Percentiles rank a stretch among this genome's conserved stretches.
phyloP scores from a whole-genome alignment of 345 rosid genomes.

The Arabidopsis suecica region DNA sequence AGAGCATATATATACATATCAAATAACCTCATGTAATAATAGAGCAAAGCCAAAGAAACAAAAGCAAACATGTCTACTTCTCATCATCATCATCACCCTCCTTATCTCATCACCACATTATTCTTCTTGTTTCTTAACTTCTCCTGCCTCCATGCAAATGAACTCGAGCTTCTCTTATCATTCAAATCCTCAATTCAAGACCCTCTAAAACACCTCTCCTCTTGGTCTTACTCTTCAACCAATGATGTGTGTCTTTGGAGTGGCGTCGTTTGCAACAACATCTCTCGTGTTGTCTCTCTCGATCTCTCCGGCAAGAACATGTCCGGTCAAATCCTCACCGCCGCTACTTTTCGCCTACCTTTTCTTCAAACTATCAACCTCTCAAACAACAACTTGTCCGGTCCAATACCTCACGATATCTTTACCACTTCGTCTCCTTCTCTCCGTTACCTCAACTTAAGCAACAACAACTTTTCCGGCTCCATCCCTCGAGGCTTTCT shows the following conservation, averaged over 20 bases:
- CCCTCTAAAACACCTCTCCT: slow-evolving; percentile 64
- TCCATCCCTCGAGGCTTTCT: slow-evolving; percentile 49
- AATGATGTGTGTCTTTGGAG: slow-evolving; percentile 66
- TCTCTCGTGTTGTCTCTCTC: slow-evolving; percentile 56
- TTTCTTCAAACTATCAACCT: slow-evolving; percentile 61
- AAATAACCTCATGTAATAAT: background rate
- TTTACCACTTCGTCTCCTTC: slow-evolving; percentile 54
- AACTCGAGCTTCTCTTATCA: slow-evolving; percentile 68
- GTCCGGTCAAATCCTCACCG: slow-evolving; percentile 58
- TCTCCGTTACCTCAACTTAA: slow-evolving; percentile 71
- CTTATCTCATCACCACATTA: slow-evolving; percentile 36
- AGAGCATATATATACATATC: slow-evolving; percentile 25
- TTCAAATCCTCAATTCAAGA: slow-evolving; percentile 69
- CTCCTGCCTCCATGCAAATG: slow-evolving; percentile 49
- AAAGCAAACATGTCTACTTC: slow-evolving; percentile 40
- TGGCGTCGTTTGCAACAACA: slow-evolving; percentile 67
- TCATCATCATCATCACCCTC: slow-evolving; percentile 38
- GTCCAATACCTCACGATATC: slow-evolving; percentile 56
- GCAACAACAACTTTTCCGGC: slow-evolving; percentile 87
- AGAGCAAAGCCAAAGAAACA: slow-evolving; percentile 32
- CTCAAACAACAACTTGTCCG: slow-evolving; percentile 68
- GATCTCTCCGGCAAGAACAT: slow-evolving; percentile 67
- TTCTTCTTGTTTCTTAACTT: slow-evolving; percentile 51
- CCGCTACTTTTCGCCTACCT: slow-evolving; percentile 60
- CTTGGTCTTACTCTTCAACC: slow-evolving; percentile 60